Evolutionary conservation across 495 filamentous ascomycete genomes (phyloP), one percentile per base, ranked within the genome.

Genomic region (Recurvomyces mirabilis): DNA sequence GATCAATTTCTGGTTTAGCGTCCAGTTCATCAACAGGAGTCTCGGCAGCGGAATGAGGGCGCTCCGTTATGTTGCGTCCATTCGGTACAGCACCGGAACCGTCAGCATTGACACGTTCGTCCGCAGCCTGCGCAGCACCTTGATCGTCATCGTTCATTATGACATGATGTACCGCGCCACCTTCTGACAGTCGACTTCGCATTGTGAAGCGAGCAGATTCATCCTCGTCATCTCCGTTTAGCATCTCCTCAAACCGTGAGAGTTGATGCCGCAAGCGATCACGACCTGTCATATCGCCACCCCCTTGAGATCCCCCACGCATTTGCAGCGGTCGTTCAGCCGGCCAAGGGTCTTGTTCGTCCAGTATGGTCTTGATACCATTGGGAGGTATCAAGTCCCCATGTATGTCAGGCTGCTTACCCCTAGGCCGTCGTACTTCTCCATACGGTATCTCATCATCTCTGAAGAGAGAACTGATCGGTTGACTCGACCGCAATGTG

Each of bases 121-220:
- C n/a, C n/a, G n/a, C n/a, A n/a, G n/a, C n/a, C 40, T 12, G 50
- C 82, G 85, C 23, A 86, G 86, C 6, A 82, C 87, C 83, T 49
- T 76, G 77, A 49, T 87, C 83, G 63, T 47, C 13, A 17, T 37
- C 35, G 37, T 38, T n/a, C 20, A 24, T 17, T 26, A 13, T 42
- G 10, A 48, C 44, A 13, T 46, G 71, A n/a, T n/a, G n/a, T n/a
- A n/a, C n/a, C n/a, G n/a, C n/a, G n/a, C n/a, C n/a, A n/a, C n/a
- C n/a, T n/a, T n/a, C n/a, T n/a, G n/a, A n/a, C n/a, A n/a, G n/a
- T n/a, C n/a, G n/a, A n/a, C n/a, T n/a, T n/a, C n/a, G n/a, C n/a
- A n/a, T n/a, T n/a, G n/a, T n/a, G n/a, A n/a, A 41, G 42, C 38
- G 23, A 31, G 42, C 23, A 15, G 21, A 13, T 17, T n/a, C 7